Conservation (phyloP, 2,329 filamentous ascomycete species). For the Colletotrichum paranaense region DNA sequence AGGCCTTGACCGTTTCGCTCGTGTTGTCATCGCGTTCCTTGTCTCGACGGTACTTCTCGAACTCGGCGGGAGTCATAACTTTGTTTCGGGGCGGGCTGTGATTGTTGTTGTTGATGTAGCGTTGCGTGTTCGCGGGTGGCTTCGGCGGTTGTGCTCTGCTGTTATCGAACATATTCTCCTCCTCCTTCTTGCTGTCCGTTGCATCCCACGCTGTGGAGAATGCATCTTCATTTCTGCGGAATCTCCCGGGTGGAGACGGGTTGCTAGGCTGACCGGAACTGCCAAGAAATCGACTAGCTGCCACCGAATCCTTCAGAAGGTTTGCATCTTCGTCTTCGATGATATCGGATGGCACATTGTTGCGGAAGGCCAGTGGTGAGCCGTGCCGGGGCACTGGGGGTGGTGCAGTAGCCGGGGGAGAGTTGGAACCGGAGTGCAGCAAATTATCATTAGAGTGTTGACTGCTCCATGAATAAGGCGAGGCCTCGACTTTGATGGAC, state of each 20-base stretch:
- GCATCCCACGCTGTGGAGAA: constrained; percentile 44
- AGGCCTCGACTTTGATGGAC: constrained; percentile 53
- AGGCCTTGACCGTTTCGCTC: constrained; percentile 49
- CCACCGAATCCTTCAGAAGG: constrained; percentile 63
- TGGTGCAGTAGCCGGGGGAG: constrained; percentile 46
- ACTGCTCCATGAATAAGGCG: constrained; percentile 63
- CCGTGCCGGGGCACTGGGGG: constrained; percentile 55
- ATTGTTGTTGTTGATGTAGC: constrained; percentile 44
- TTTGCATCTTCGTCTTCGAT: constrained; percentile 65
- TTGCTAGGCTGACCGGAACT: constrained; percentile 12
- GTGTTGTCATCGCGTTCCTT: constrained; percentile 69
- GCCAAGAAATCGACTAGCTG: constrained; percentile 59
- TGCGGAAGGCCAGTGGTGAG: constrained; percentile 43
- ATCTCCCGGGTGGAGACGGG: constrained; percentile 41
- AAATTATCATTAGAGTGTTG: constrained; percentile 63
- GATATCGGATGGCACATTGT: constrained; percentile 49
- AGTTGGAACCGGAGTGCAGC: constrained; percentile 49
- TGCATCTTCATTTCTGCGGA: constrained; percentile 54
- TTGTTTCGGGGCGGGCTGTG: constrained; percentile 68
- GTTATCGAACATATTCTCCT: constrained; percentile 68
- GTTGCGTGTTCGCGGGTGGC: constrained; percentile 6
- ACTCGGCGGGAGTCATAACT: constrained; percentile 91
- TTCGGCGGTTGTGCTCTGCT: constrained; percentile 47
- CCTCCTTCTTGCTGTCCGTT: constrained; percentile 45
- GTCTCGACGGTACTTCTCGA: constrained; percentile 83